phyloP scores from a whole-genome alignment of 768 basidiomycete genomes.

The Udeniomyces megalosporus region DNA sequence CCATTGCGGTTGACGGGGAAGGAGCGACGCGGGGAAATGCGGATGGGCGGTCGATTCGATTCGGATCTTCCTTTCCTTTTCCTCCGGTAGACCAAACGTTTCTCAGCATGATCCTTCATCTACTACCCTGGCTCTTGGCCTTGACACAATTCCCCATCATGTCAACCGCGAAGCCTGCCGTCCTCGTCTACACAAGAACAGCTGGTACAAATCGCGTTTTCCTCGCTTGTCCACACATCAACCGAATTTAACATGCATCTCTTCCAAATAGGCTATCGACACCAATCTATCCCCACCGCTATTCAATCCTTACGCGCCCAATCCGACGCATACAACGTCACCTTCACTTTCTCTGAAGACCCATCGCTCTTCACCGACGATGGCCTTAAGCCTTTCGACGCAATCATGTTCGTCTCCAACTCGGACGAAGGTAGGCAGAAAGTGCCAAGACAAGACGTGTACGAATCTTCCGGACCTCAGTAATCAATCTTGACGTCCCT shows the following conservation, averaged over 20 bases:
- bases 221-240: conserved; percentile 10
- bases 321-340: conserved; percentile 34
- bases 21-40: too few species aligned
- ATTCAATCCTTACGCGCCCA: conserved; percentile 39
- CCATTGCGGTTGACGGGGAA: too few species aligned
- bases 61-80: too few species aligned
- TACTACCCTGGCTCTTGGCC: too few species aligned
- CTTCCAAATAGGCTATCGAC: conserved; percentile 49
- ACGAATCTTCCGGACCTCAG: not conserved
- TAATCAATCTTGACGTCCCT: not conserved
- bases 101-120: too few species aligned
- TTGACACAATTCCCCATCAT: too few species aligned
- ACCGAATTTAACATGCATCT: conserved; percentile 36
- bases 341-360: conserved; percentile 54
- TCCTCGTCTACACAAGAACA: too few species aligned
- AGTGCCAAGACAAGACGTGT: not conserved
- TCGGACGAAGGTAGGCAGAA: conserved; percentile 45
- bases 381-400: conserved; percentile 44
- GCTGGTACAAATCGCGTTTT: not conserved
- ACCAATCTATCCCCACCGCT: conserved; percentile 61
- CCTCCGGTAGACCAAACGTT: too few species aligned
- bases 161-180: too few species aligned
- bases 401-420: conserved; percentile 50
- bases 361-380: conserved; percentile 40
- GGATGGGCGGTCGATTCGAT: too few species aligned